These are phyloP conservation scores for Aphanomyces cochlioides DNA, from an alignment of 352 stramenopile genomes.

Conservation along the genomic window DNA sequence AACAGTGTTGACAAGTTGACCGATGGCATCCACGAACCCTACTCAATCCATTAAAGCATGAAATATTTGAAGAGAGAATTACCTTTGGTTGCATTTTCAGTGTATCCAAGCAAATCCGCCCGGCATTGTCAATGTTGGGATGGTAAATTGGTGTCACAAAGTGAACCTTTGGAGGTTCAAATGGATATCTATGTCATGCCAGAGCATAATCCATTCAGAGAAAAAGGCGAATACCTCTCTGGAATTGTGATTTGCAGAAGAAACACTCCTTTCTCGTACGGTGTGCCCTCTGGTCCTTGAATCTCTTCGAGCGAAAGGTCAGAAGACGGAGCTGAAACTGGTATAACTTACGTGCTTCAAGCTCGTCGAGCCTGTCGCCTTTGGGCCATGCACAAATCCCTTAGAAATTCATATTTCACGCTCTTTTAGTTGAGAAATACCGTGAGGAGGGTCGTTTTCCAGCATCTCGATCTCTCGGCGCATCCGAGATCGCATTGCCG, in stretches of 20 bases:
- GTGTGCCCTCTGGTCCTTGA: conserved; percentile 69
- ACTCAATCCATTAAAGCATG: not conserved
- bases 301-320: conserved; percentile 48
- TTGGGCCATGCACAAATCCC: conserved; percentile 73
- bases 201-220: not conserved
- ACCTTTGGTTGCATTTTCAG: conserved; percentile 90
- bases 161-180: conserved; percentile 74
- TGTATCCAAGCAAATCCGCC: conserved; percentile 87
- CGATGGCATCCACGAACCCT: conserved; percentile 88
- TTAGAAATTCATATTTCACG: conserved; percentile 20
- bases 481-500: conserved; percentile 73
- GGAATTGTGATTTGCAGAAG: conserved; percentile 69
- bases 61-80: conserved; percentile 10
- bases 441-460: conserved; percentile 68
- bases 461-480: conserved; percentile 83
- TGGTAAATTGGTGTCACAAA: conserved; percentile 82
- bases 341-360: conserved; percentile 63
- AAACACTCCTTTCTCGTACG: conserved; percentile 77
- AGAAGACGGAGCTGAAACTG: not conserved
- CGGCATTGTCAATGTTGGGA: conserved; percentile 80
- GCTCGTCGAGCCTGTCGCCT: conserved; percentile 62
- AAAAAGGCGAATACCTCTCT: conserved; percentile 39
- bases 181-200: conserved; percentile 56
- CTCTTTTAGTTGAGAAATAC: conserved; percentile 30
- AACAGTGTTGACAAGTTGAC: conserved; percentile 89